Evolutionary conservation across 345 rosid species (phyloP).

Genomic region (Camelina laxa): DNA sequence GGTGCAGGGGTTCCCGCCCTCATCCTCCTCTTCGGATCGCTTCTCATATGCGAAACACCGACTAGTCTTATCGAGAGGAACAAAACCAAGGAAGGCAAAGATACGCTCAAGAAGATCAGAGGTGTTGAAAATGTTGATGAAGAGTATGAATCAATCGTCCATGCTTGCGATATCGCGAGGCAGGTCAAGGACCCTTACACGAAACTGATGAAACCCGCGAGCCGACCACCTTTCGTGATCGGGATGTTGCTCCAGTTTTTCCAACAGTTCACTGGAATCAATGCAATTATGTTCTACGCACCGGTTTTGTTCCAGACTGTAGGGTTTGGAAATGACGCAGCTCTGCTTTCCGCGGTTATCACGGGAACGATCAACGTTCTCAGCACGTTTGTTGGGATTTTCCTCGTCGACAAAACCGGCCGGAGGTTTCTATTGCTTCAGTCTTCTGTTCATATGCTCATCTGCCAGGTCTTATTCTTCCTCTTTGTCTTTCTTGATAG

Average conservation of each 20-base stretch:
- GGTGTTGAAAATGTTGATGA: slow-evolving; percentile 55
- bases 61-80: slow-evolving; percentile 60
- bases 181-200: slow-evolving; percentile 57
- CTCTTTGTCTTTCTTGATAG: not conserved
- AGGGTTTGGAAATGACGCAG: slow-evolving; percentile 62
- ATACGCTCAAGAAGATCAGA: slow-evolving; percentile 54
- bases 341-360: slow-evolving; percentile 65
- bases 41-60: slow-evolving; percentile 64
- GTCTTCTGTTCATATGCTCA: slow-evolving; percentile 50
- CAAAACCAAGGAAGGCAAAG: slow-evolving; percentile 50
- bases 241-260: slow-evolving; percentile 61
- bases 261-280: slow-evolving; percentile 72
- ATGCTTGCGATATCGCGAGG: slow-evolving; percentile 48
- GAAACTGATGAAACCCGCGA: slow-evolving; percentile 52
- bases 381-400: slow-evolving; percentile 64
- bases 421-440: slow-evolving; percentile 59
- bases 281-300: slow-evolving; percentile 58
- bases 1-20: slow-evolving; percentile 54
- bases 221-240: slow-evolving; percentile 57
- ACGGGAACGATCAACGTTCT: slow-evolving; percentile 63
- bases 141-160: slow-evolving; percentile 50
- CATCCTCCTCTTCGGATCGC: slow-evolving; percentile 55
- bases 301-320: slow-evolving; percentile 71
- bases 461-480: slow-evolving; percentile 40
- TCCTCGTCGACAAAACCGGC: slow-evolving; percentile 60